Conservation (phyloP, 2,329 filamentous ascomycete genomes). For the Aureobasidium sp. region DNA sequence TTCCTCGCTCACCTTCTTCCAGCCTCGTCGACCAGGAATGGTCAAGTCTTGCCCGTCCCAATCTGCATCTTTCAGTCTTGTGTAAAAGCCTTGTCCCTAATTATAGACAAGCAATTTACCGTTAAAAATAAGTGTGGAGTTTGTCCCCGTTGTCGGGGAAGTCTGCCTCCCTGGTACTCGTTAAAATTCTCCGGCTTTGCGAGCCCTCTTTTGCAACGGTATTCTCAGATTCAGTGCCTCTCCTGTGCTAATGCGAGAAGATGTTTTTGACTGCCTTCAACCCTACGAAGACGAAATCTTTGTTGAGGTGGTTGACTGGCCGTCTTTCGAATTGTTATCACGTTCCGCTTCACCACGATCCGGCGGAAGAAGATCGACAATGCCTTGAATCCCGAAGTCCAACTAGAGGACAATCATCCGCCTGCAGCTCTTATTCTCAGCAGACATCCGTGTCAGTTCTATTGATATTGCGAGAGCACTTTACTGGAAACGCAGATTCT, state of each 20-base stretch:
- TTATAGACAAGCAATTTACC: conserved; percentile 1
- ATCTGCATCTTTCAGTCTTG: neutral
- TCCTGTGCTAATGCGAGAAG: neutral
- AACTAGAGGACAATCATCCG: neutral
- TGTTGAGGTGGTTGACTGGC: no score
- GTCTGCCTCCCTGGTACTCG: neutral
- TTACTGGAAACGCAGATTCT: neutral
- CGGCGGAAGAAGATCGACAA: neutral
- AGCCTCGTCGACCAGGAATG: neutral
- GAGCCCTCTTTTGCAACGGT: neutral
- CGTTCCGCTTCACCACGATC: neutral
- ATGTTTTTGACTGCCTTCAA: neutral
- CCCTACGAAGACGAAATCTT: neutral
- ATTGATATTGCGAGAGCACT: neutral
- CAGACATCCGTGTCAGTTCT: neutral
- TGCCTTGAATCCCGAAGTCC: neutral
- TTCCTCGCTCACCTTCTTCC: neutral
- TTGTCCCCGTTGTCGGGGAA: neutral
- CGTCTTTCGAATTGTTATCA: neutral
- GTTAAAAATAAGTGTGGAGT: conserved; percentile 6
- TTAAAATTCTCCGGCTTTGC: neutral
- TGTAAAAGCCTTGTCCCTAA: neutral
- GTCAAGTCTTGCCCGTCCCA: neutral
- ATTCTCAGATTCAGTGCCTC: neutral
- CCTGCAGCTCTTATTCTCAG: neutral